Percentiles rank a stretch among this genome's conserved stretches.
phyloP scores from a whole-genome alignment of 257 asterid genomes.

The Gynochthodes officinalis region DNA sequence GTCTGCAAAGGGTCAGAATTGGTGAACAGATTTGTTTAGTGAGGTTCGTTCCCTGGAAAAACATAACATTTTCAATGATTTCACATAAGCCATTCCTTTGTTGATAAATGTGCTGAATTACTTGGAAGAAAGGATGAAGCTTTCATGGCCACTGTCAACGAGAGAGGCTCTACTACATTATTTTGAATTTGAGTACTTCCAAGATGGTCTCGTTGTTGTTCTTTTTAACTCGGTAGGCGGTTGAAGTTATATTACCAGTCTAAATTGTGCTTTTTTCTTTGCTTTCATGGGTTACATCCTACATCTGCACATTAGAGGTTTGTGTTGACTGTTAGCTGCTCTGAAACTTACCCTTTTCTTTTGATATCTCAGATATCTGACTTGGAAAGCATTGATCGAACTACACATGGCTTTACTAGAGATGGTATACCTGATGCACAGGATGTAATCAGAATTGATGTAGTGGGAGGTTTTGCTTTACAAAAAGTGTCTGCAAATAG shows the following conservation, averaged over 20 bases:
- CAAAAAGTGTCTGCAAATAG: slow-evolving; percentile 63
- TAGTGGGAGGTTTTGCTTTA: slow-evolving; percentile 79
- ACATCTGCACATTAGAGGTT: not conserved
- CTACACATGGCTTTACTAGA: slow-evolving; percentile 62
- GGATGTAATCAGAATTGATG: slow-evolving; percentile 74
- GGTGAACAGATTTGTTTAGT: slow-evolving; percentile 84
- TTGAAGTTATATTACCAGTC: not conserved
- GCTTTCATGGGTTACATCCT: not conserved
- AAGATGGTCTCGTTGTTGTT: slow-evolving; percentile 73
- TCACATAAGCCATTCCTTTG: slow-evolving; percentile 13
- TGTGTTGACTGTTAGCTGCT: not conserved
- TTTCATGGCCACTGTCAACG: slow-evolving; percentile 86
- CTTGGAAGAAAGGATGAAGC: slow-evolving; percentile 93
- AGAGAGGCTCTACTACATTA: slow-evolving; percentile 72
- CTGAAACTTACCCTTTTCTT: not conserved
- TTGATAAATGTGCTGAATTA: slow-evolving; percentile 36
- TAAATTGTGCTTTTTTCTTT: not conserved
- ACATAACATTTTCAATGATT: not conserved
- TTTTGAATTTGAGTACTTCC: slow-evolving; percentile 66
- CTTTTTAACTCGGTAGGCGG: slow-evolving; percentile 69
- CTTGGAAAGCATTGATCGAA: slow-evolving; percentile 45
- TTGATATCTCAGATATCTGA: slow-evolving; percentile 60
- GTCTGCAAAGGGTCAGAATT: slow-evolving; percentile 53
- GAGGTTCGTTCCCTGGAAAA: slow-evolving; percentile 46
- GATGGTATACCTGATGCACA: slow-evolving; percentile 61